Evolutionary conservation across 1,284 basidiomycete genomes (phyloP).

Genomic region (Irpex lacteus): DNA sequence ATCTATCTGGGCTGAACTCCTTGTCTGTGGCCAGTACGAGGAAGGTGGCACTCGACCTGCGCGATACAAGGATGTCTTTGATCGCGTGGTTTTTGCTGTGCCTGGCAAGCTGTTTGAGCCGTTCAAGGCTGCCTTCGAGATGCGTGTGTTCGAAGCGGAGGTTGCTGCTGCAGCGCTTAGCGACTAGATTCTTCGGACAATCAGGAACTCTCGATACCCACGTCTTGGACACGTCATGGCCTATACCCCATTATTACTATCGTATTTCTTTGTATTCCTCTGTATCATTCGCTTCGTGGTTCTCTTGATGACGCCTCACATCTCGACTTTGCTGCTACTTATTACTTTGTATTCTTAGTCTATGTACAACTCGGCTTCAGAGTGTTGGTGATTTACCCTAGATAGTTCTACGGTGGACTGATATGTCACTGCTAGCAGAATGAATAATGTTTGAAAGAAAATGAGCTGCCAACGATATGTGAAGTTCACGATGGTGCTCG

Average conservation of each 20-base stretch:
- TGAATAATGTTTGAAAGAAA: too few relatives aligned
- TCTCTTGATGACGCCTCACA: neutral
- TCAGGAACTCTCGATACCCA: neutral
- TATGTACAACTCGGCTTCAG: neutral
- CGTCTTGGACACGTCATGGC: neutral
- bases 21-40: slow-evolving; percentile 36
- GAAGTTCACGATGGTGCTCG: too few relatives aligned
- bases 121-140: slow-evolving; percentile 42
- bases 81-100: slow-evolving; percentile 44
- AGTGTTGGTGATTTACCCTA: neutral
- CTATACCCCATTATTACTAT: neutral
- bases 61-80: slow-evolving; percentile 40
- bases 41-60: slow-evolving; percentile 20
- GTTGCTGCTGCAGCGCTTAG: slow-evolving; percentile 25
- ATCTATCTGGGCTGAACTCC: slow-evolving; percentile 54
- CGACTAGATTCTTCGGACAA: neutral
- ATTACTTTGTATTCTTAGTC: neutral
- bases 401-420: neutral
- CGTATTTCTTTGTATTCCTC: neutral
- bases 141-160: slow-evolving; percentile 40
- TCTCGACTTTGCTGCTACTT: neutral
- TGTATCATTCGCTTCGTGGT: neutral
- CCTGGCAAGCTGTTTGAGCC: slow-evolving; percentile 34
- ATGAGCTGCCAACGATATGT: too few relatives aligned
- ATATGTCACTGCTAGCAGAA: neutral